phyloP scores from a whole-genome alignment of 108 stramenopile genomes.

The Mediolabrus comicus region DNA sequence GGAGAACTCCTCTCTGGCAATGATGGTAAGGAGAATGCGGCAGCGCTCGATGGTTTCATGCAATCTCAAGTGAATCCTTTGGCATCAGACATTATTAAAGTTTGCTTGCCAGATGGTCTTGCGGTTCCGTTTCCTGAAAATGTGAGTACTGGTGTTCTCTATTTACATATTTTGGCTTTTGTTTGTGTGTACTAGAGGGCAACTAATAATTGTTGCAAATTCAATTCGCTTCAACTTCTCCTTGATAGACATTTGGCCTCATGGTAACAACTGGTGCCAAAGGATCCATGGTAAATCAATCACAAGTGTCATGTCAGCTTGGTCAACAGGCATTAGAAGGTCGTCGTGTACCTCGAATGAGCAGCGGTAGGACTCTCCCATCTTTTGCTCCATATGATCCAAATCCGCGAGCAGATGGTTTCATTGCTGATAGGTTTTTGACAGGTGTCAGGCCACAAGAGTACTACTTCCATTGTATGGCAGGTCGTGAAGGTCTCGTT shows the following conservation, averaged over 20 bases:
- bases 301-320: conserved; percentile 97
- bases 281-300: conserved; percentile 98
- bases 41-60: conserved; percentile 93
- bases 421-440: conserved; percentile 97
- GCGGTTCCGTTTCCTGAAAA: conserved; percentile 97
- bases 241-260: conserved; percentile 83
- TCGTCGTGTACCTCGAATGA: conserved; percentile 97
- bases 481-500: conserved; percentile 96
- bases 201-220: conserved; percentile 2
- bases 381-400: conserved; percentile 97
- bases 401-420: conserved; percentile 97
- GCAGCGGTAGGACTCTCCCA: conserved; percentile 95
- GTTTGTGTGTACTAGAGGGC: background rate
- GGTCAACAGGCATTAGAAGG: conserved; percentile 99
- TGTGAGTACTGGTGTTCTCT: conserved; percentile 36
- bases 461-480: conserved; percentile 99
- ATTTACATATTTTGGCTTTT: background rate
- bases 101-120: conserved; percentile 94
- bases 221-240: background rate
- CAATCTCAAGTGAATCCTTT: conserved; percentile 91
- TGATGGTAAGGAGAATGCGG: conserved; percentile 85
- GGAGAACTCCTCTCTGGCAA: conserved; percentile 73
- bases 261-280: conserved; percentile 99
- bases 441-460: conserved; percentile 97
- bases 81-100: conserved; percentile 92